Conservation (phyloP, 805 yeast genomes). For the Candida ipomoeae region DNA sequence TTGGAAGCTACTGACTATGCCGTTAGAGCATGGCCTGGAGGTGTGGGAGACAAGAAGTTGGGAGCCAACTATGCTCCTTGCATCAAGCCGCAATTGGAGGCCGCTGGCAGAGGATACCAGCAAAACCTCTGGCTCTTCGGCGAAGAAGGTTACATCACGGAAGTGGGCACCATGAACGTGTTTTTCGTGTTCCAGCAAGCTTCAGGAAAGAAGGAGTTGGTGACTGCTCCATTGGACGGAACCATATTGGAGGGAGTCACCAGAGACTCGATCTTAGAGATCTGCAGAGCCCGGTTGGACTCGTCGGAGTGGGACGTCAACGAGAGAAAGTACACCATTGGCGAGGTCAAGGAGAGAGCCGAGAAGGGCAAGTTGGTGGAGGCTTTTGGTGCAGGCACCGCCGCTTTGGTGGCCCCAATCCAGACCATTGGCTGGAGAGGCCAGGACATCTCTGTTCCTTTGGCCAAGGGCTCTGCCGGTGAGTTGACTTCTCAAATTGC, state of each 20-base stretch:
- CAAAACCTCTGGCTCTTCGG: conserved; percentile 97
- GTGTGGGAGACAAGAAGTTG: conserved; percentile 91
- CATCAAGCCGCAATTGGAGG: conserved; percentile 83
- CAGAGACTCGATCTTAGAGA: conserved; percentile 76
- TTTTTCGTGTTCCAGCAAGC: conserved; percentile 79
- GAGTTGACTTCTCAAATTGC: conserved; percentile 72
- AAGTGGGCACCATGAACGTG: conserved; percentile 97
- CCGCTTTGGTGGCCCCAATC: conserved; percentile 94
- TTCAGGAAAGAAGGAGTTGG: conserved; percentile 87
- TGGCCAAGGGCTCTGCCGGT: conserved; percentile 79
- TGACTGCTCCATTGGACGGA: conserved; percentile 95
- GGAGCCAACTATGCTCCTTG: conserved; percentile 99
- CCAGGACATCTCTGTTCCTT: conserved; percentile 69
- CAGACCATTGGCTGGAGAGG: conserved; percentile 80
- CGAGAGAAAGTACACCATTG: conserved; percentile 81
- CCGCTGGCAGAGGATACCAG: conserved; percentile 87
- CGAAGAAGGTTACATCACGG: conserved; percentile 80
- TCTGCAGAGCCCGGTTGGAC: conserved; percentile 73
- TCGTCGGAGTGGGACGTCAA: conserved; percentile 73
- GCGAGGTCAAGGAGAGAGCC: conserved; percentile 76
- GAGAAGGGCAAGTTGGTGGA: conserved; percentile 80
- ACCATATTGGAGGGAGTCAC: conserved; percentile 96
- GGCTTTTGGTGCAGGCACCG: conserved; percentile 97
- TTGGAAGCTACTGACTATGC: conserved; percentile 95
- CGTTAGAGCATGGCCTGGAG: conserved; percentile 99